Evolutionary conservation across 2,329 filamentous ascomycete genomes (phyloP).

Genomic region (Neurospora sp.): DNA sequence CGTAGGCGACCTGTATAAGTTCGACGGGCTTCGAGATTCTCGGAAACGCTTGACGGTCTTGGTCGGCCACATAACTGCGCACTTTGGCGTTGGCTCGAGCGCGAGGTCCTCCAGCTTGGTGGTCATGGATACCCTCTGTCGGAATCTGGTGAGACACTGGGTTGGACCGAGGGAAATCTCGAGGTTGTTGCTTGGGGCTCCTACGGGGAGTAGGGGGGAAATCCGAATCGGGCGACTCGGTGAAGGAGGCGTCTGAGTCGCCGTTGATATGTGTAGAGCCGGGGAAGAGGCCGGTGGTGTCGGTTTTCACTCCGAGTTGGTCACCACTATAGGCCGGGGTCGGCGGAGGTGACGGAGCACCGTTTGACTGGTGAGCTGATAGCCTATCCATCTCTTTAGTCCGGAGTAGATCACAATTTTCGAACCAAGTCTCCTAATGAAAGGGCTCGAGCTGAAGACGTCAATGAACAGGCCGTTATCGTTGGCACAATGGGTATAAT

Average conservation of each 20-base stretch:
- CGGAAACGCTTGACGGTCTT: slow-evolving; percentile 29
- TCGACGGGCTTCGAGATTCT: slow-evolving; percentile 48
- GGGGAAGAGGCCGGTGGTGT: not conserved
- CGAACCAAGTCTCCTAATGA: not conserved
- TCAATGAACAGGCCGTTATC: not conserved
- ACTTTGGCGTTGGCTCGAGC: slow-evolving; percentile 22
- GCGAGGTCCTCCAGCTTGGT: slow-evolving; percentile 24
- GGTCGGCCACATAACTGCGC: slow-evolving; percentile 20
- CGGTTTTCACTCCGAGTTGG: not conserved
- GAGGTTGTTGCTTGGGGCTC: not conserved
- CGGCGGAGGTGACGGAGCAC: slow-evolving; percentile 13
- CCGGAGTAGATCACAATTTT: not conserved
- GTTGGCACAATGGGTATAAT: not conserved
- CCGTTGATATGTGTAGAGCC: slow-evolving; percentile 1
- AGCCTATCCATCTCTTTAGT: slow-evolving; percentile 9
- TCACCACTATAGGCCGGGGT: slow-evolving; percentile 11
- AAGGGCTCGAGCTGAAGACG: not conserved
- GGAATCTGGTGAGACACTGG: slow-evolving; percentile 17
- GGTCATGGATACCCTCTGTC: slow-evolving; percentile 21
- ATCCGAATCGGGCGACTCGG: slow-evolving; percentile 1
- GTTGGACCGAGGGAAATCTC: not conserved
- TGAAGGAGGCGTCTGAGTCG: slow-evolving; percentile 3
- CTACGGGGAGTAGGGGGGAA: slow-evolving; percentile 2
- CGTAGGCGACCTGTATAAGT: slow-evolving; percentile 47
- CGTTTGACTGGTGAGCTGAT: slow-evolving; percentile 7